Evolutionary conservation across 192 early-diverging fungal genomes (phyloP), one percentile per base, ranked within the genome.

Genomic region (Coemansia sp.): DNA sequence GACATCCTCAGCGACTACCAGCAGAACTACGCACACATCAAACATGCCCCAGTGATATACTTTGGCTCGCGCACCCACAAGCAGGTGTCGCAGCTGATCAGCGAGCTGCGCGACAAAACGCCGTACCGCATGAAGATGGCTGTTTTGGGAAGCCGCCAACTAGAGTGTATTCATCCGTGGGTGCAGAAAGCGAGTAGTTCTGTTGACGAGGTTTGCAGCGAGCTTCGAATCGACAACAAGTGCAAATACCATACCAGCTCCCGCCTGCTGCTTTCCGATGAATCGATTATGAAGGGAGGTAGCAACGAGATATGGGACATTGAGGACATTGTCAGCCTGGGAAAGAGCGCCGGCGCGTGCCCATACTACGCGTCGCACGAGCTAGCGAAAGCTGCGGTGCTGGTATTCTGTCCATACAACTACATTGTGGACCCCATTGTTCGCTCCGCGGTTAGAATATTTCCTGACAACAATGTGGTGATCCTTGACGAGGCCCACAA

Each of bases 401-500:
- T 89, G 13, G 68, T 89, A 6, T 88, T 89, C 58, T 87, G 86
- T 34, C 88, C 88, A 0, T 89, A 89, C 61, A 87, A 88, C 45
- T 89, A 89, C 35, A 72, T 89, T 1, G 66, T 89, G 46, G 86
- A 87, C 59, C 88, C 88, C 0, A 52, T 66, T 0, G 84, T 89
- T 31, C 71, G 88, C 28, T 48, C 64, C 25, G 66, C 77, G 18
- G 59, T 80, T 9, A 77, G 74, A 9, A 87, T 89, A 30, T 56
- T 74, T 3, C 71, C 87, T 12, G 68, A 72, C 9, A 66, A 66
- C 46, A 74, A 55, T 16, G 60, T 89, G 18, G 75, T 89, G 12
- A 88, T 89, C 13, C 42, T 89, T 9, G 88, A 89, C 59, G 88
- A 89, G 68, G 85, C 85, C 0, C 86, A 87, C 63, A 89, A 87